These are phyloP conservation scores for Beverwykella pulmonaria DNA, from an alignment of 495 filamentous ascomycete genomes.

Conservation along the genomic window DNA sequence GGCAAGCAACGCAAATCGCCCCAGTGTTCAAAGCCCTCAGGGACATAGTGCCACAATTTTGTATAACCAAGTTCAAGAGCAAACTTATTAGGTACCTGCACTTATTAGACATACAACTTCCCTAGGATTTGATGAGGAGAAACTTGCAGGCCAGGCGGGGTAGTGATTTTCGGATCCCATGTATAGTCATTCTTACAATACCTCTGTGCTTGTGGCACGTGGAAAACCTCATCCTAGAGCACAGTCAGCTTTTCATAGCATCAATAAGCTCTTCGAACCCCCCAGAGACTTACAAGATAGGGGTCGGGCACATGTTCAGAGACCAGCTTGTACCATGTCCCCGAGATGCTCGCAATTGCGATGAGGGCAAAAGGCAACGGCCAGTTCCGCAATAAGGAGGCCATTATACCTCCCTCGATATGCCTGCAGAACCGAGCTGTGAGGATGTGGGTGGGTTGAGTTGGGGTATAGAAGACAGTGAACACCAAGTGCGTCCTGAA, in stretches of 20 bases:
- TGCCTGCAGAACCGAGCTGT: not conserved
- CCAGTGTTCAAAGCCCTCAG: constrained; percentile 59
- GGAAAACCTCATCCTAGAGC: constrained; percentile 86
- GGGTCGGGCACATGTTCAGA: constrained; percentile 67
- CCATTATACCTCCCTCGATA: not conserved
- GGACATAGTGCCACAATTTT: constrained; percentile 50
- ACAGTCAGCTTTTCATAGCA: not conserved
- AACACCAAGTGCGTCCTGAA: constrained; percentile 4
- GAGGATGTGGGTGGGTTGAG: not conserved
- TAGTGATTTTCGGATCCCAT: constrained; percentile 98
- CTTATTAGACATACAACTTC: constrained; percentile 9
- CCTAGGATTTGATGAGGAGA: not conserved
- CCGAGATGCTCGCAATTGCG: constrained; percentile 18
- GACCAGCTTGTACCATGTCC: constrained; percentile 38
- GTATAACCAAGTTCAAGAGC: constrained; percentile 18
- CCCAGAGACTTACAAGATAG: constrained; percentile 63
- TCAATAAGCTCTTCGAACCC: not conserved
- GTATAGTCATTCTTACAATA: constrained; percentile 76
- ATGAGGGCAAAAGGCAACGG: constrained; percentile 21
- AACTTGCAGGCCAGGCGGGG: constrained; percentile 83
- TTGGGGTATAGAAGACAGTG: not conserved
- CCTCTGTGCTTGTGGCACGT: constrained; percentile 84
- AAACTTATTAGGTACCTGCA: constrained; percentile 61
- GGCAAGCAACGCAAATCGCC: constrained; percentile 42
- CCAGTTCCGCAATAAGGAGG: constrained; percentile 7